Conservation (phyloP, 495 filamentous ascomycete species). For the Trichoderma orchidacearum region DNA sequence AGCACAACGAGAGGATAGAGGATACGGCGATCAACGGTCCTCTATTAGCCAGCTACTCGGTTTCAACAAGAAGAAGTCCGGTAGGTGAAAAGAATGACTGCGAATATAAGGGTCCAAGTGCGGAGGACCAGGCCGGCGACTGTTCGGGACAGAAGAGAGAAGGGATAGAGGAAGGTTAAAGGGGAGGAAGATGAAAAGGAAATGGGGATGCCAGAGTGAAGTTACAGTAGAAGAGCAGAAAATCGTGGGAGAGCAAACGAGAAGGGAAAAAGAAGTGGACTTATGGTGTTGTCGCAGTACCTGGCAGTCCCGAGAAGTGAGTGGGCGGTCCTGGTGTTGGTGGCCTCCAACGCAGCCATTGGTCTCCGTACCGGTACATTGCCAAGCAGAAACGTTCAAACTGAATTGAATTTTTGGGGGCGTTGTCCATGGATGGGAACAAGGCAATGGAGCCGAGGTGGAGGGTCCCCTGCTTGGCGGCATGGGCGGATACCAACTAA, state of each 20-base stretch:
- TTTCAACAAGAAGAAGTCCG: background rate
- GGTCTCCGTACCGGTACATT: no score
- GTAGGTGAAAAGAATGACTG: background rate
- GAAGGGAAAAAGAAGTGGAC: background rate
- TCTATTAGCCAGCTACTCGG: slow-evolving; percentile 1
- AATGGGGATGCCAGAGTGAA: background rate
- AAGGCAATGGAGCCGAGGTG: no score
- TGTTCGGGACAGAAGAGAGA: background rate
- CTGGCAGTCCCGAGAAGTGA: no score
- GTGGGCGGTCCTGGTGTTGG: no score
- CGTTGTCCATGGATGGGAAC: no score
- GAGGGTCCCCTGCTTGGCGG: background rate
- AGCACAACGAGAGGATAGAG: background rate
- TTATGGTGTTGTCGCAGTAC: no score
- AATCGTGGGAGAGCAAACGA: background rate
- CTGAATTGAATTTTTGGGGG: no score
- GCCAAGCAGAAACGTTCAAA: no score
- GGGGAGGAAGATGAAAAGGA: background rate
- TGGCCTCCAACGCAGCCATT: background rate
- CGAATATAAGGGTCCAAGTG: background rate
- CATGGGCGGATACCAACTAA: no score
- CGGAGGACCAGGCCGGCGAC: background rate
- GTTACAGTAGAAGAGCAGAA: background rate
- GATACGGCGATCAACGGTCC: slow-evolving; percentile 2
- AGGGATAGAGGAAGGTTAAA: background rate